Evolutionary conservation across 139 green algal genomes (phyloP).

Genomic region (Ostreobium quekettii): DNA sequence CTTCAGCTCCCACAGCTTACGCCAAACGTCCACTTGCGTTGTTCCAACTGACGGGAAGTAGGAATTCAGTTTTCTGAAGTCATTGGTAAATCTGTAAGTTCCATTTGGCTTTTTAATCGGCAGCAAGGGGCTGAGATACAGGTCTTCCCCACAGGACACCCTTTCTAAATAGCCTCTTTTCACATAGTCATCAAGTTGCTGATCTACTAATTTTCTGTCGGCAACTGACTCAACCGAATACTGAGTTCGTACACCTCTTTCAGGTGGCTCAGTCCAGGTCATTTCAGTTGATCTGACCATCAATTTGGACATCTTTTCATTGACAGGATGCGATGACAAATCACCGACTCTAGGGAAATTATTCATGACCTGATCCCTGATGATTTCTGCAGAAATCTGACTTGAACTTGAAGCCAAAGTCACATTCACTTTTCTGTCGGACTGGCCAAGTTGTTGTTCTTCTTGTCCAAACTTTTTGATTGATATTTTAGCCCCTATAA

Average conservation of each 20-base stretch:
- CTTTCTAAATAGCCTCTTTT: conserved; percentile 1
- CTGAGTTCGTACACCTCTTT: background rate
- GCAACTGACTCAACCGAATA: background rate
- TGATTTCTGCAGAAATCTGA: conserved; percentile 5
- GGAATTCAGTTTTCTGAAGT: conserved; percentile 11
- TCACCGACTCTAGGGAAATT: conserved; percentile 9
- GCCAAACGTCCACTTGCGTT: background rate
- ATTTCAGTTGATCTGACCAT: background rate
- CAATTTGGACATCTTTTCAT: background rate
- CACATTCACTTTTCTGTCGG: too few species aligned
- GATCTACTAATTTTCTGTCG: background rate
- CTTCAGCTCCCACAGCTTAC: background rate
- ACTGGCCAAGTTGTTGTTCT: too few species aligned
- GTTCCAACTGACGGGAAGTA: conserved; percentile 9
- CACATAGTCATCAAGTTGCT: conserved; percentile 10
- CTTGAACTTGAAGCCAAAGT: too few species aligned
- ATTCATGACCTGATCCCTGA: background rate
- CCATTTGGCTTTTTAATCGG: conserved; percentile 12
- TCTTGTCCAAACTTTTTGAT: too few species aligned
- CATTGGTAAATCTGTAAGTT: conserved; percentile 2
- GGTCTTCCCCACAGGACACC: background rate
- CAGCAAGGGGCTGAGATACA: conserved; percentile 6
- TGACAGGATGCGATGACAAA: background rate
- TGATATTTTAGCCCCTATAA: too few species aligned
- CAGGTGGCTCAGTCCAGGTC: background rate